Conservation (phyloP, 139 green algal species). For the Chlorella sorokiniana region DNA sequence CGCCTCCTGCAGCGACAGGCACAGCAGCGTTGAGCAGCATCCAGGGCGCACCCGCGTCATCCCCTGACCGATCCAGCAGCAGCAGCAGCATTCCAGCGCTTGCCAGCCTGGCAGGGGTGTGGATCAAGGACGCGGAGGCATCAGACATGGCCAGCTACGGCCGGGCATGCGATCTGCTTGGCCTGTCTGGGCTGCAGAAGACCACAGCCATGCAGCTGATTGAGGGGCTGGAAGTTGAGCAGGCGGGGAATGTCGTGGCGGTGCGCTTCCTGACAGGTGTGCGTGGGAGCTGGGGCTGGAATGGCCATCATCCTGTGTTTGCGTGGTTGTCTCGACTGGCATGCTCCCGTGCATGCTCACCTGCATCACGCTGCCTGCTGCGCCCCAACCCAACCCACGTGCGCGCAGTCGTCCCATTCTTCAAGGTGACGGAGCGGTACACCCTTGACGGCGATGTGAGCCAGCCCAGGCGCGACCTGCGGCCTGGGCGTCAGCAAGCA, state of each 20-base stretch:
- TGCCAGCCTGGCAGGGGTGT: slow-evolving; percentile 18
- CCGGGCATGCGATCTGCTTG: slow-evolving; percentile 34
- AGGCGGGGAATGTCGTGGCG: not conserved
- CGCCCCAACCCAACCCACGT: not conserved
- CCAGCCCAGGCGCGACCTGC: slow-evolving; percentile 32
- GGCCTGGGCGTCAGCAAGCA: slow-evolving; percentile 15
- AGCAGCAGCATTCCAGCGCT: not conserved
- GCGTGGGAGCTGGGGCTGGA: not conserved
- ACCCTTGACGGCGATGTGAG: not conserved
- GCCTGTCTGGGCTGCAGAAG: slow-evolving; percentile 37
- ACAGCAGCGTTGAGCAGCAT: not conserved
- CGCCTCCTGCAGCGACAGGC: not conserved
- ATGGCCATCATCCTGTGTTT: too few relatives aligned
- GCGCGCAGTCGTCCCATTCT: slow-evolving; percentile 47
- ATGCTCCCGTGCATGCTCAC: not conserved
- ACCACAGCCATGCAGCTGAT: slow-evolving; percentile 50
- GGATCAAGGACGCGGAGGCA: slow-evolving; percentile 15
- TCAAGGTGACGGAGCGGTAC: slow-evolving; percentile 38
- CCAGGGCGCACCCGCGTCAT: not conserved
- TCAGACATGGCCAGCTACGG: slow-evolving; percentile 38
- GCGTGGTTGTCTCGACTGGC: too few relatives aligned
- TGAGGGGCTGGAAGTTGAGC: slow-evolving; percentile 48
- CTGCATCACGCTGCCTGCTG: not conserved
- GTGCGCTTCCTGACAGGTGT: slow-evolving; percentile 45
- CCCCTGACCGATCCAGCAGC: not conserved